Evolutionary conservation across 139 green algal species (phyloP).

Genomic region (Yamagishiella unicocca): DNA sequence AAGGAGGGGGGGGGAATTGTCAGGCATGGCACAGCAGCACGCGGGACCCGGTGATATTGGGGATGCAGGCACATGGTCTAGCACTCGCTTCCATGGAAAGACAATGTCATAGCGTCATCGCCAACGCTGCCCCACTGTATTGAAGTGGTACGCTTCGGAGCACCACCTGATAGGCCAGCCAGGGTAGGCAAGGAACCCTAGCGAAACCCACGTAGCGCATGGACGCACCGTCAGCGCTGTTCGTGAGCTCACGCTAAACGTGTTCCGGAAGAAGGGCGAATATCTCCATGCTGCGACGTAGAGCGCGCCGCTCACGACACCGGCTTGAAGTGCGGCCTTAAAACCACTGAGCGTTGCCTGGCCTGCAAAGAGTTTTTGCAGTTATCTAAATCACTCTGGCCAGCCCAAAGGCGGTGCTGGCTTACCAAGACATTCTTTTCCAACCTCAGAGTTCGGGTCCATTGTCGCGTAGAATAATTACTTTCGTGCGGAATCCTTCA

Average conservation of each 20-base stretch:
- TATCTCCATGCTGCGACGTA: constrained; percentile 11
- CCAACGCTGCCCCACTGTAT: too few species aligned
- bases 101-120: too few species aligned
- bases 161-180: too few species aligned
- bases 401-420: not conserved
- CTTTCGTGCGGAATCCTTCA: too few species aligned
- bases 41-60: too few species aligned
- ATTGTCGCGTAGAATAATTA: too few species aligned
- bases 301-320: not conserved
- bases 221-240: constrained; percentile 27
- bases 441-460: constrained; percentile 28
- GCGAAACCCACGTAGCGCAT: not conserved
- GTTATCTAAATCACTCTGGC: too few species aligned
- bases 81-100: too few species aligned
- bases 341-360: not conserved
- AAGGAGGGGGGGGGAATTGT: not conserved
- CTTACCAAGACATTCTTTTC: constrained; percentile 27
- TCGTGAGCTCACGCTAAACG: constrained; percentile 5
- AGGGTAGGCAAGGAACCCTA: not conserved
- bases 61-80: too few species aligned
- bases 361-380: not conserved
- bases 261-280: constrained; percentile 6
- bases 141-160: too few species aligned
- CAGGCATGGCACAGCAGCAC: too few species aligned
- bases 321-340: not conserved